phyloP scores from a whole-genome alignment of 306 rosid genomes.

The Trifolium fragiferum region DNA sequence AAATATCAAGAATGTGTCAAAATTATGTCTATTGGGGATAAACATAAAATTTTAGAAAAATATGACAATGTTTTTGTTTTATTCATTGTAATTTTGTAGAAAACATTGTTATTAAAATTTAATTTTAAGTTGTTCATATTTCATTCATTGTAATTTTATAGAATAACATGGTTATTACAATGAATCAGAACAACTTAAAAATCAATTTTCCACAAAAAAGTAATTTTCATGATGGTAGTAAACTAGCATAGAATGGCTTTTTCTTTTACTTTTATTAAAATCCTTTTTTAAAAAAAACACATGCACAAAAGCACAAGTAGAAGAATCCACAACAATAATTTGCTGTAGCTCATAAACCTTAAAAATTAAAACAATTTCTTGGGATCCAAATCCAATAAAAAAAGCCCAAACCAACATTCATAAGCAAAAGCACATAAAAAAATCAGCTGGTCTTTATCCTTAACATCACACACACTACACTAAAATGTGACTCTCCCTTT shows the following conservation, averaged over 20 bases:
- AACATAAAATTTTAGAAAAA: no score
- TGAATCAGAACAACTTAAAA: background rate
- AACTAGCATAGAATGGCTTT: background rate
- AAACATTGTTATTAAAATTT: no score
- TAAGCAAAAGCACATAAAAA: constrained; percentile 43
- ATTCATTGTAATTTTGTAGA: no score
- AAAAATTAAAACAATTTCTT: constrained; percentile 39
- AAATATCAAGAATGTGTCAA: no score
- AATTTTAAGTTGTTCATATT: background rate
- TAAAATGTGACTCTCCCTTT: constrained; percentile 40
- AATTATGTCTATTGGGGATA: no score
- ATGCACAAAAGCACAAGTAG: background rate
- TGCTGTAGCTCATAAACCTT: constrained; percentile 37
- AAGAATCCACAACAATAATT: constrained; percentile 53
- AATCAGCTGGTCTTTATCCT: constrained; percentile 48
- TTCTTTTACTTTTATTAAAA: background rate
- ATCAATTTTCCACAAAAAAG: background rate
- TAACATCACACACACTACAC: constrained; percentile 48
- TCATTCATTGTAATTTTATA: background rate
- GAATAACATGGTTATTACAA: background rate
- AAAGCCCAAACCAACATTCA: constrained; percentile 49
- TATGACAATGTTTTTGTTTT: no score
- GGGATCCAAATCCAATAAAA: constrained; percentile 40
- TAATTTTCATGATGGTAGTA: background rate
- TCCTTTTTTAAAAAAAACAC: background rate